phyloP scores from a whole-genome alignment of 2,329 filamentous ascomycete species.

The Eutypa lata region DNA sequence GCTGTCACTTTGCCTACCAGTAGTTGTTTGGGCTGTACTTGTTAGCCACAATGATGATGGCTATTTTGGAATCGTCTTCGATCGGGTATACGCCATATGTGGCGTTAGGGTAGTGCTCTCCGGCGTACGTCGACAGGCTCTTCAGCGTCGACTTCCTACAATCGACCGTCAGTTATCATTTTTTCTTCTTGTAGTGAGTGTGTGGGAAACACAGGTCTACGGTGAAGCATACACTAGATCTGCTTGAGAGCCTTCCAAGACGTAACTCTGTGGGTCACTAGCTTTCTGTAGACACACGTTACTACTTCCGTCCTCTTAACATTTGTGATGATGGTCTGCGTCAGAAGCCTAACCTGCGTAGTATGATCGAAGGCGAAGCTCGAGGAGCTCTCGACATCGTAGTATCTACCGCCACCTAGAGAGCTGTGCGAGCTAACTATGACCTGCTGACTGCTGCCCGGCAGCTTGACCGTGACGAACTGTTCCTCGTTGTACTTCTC shows the following conservation, averaged over 20 bases:
- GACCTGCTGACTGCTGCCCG: constrained; percentile 77
- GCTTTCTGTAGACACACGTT: constrained; percentile 59
- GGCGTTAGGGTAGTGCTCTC: constrained; percentile 84
- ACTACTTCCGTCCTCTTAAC: constrained; percentile 6
- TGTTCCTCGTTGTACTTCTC: constrained; percentile 96
- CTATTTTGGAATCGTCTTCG: constrained; percentile 71
- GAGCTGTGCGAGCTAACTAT: constrained; percentile 85
- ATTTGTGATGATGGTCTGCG: too few relatives aligned
- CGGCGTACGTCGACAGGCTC: constrained; percentile 69
- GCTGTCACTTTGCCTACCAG: constrained; percentile 56
- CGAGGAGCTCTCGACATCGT: constrained; percentile 81
- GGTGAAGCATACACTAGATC: constrained; percentile 69
- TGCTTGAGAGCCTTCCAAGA: constrained; percentile 70
- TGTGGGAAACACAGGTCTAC: not conserved
- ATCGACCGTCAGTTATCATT: constrained; percentile 16
- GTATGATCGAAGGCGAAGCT: constrained; percentile 87
- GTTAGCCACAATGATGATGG: constrained; percentile 84
- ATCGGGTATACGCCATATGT: constrained; percentile 81
- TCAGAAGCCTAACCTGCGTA: constrained; percentile 67
- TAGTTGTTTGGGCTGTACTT: constrained; percentile 98
- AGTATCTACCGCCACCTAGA: constrained; percentile 79
- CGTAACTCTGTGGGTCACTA: constrained; percentile 75
- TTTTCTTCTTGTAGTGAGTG: not conserved
- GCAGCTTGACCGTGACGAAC: constrained; percentile 83
- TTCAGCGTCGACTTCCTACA: constrained; percentile 79